Base-by-base conservation (phyloP, 2,329 filamentous ascomycete genomes). In the Teratosphaeria pseudoeucalypti region DNA sequence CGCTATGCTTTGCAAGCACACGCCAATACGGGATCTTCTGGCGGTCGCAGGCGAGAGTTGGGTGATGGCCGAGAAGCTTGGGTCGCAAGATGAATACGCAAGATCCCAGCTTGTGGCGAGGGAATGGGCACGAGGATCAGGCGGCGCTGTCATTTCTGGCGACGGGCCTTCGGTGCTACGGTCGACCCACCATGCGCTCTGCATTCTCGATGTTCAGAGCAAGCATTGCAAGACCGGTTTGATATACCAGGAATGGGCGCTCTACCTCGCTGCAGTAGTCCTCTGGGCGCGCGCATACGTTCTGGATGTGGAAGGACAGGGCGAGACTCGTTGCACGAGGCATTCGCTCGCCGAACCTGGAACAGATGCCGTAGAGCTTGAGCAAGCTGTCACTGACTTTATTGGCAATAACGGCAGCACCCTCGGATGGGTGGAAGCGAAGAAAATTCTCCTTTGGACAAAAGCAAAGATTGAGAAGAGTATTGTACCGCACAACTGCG, bases 21-120 rank as follows among this genome's bases (percentile, higher is more conserved):
- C 70, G 3, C 77, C 76, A 0, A 63, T 77, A 5, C 74, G 74
- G 23, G 71, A 75, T 1, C 66, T 79, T 4, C 66, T 79, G 14
- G 76, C 76, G 34, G 71, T 78, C 0, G 71, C 74, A 3, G 76
- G 76, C 39, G 75, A 78, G 57, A 72, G 74, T 16, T 79, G 76
- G 76, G 69, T 77, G 9, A 66, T 78, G n/a, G 73, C 69, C 0
- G 74, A 76, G 60, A 77, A 78, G 56, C 65, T 78, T n/a, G 68
- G 68, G 14, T 65, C 66, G 23, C 57, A 64, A 6, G 66, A 67
- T 14, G 69, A 71, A n/a, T 75, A 73, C 60, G 60, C 63, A 16
- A 60, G 53, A 6, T 62, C 72, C 6, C 75, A 73, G 59, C 60
- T 64, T 3, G 70, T 67, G 1, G 65, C 76, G 7, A 65, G 66